phyloP scores from a whole-genome alignment of 129 eudicot genomes.

The Tagetes patula region DNA sequence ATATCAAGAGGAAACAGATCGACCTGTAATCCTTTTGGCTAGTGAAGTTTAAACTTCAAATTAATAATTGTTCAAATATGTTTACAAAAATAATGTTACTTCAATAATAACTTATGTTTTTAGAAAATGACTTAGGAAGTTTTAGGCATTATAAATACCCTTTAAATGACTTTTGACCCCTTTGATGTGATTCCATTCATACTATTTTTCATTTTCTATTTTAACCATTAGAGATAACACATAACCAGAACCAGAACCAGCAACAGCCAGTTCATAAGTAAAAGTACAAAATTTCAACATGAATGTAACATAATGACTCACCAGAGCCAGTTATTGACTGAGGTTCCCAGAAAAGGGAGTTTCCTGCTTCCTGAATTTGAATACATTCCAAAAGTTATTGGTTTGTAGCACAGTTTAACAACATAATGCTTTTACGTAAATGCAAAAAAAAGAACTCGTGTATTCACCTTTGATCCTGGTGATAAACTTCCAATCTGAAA shows the following conservation, averaged over 20 bases:
- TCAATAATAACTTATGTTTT: neutral
- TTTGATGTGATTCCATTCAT: neutral
- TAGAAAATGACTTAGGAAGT: neutral
- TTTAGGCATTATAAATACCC: neutral
- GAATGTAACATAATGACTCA: constrained; percentile 24
- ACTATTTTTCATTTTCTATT: neutral
- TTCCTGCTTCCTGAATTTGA: constrained; percentile 48
- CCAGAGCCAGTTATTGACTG: constrained; percentile 48
- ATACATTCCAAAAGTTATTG: constrained; percentile 9
- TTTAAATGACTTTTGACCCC: neutral
- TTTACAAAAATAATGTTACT: neutral
- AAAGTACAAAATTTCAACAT: neutral
- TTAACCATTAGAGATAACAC: neutral
- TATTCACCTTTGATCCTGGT: constrained; percentile 43
- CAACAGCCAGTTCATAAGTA: neutral
- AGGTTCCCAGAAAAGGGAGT: constrained; percentile 39
- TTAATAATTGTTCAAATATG: neutral
- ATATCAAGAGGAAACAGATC: neutral
- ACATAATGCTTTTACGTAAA: neutral
- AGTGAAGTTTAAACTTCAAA: neutral
- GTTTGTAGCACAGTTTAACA: neutral
- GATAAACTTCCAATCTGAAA: constrained; percentile 35
- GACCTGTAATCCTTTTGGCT: neutral
- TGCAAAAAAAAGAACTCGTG: constrained; percentile 2
- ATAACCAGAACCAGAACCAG: neutral